Evolutionary conservation across 352 stramenopile genomes (phyloP).

Genomic region (Phytopythium chamaehyphon): DNA sequence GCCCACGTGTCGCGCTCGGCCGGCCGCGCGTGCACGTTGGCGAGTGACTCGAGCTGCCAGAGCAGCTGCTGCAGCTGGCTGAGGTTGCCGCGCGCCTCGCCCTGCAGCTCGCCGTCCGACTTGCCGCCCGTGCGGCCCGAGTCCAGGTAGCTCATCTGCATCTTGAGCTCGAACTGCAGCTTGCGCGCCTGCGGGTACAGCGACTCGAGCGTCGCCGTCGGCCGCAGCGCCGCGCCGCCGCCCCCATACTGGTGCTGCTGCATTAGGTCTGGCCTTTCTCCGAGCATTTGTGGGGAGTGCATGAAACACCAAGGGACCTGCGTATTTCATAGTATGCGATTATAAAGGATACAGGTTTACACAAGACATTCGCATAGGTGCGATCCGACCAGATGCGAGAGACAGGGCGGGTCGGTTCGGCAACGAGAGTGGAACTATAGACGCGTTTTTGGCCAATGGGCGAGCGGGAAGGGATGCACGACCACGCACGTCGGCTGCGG

Average conservation of each 20-base stretch:
- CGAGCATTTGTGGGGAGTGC: too few species aligned
- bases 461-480: too few species aligned
- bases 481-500: too few species aligned
- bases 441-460: too few species aligned
- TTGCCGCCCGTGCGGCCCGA: conserved; percentile 44
- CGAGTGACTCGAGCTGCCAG: conserved; percentile 81
- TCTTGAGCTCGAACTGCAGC: conserved; percentile 87
- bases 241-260: neutral
- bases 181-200: conserved; percentile 81
- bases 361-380: too few species aligned
- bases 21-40: conserved; percentile 46
- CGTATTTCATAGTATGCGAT: too few species aligned
- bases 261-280: too few species aligned
- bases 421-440: too few species aligned
- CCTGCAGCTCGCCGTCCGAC: conserved; percentile 58
- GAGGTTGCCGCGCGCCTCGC: conserved; percentile 66
- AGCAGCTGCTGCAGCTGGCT: conserved; percentile 67
- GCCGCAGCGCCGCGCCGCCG: conserved; percentile 7
- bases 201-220: conserved; percentile 50
- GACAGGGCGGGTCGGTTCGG: too few species aligned
- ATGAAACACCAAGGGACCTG: too few species aligned
- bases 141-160: conserved; percentile 85
- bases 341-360: too few species aligned
- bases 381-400: too few species aligned
- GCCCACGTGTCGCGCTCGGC: conserved; percentile 68